A percentile compares a stretch with the other conserved stretches of the same genome.
These are phyloP conservation scores for Theileria orientalis DNA, from an alignment of 169 alveolate genomes.

Conservation along the genomic window DNA sequence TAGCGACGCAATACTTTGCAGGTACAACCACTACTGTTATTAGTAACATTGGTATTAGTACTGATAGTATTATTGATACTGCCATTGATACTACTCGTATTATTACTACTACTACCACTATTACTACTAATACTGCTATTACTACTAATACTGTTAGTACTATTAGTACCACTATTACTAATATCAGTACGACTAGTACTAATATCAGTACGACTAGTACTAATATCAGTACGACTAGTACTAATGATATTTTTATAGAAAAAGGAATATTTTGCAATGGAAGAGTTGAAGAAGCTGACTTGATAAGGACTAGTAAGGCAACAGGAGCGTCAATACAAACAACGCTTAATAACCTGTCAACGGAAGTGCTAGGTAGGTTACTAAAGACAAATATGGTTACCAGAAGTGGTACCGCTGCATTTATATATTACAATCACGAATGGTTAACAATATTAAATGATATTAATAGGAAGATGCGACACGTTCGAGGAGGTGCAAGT, in stretches of 20 bases:
- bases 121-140: no score
- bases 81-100: background rate
- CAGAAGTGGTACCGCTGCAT: background rate
- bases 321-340: slow-evolving; percentile 95
- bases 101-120: no score
- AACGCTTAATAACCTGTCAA: slow-evolving; percentile 88
- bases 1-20: slow-evolving; percentile 99
- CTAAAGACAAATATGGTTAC: background rate
- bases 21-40: slow-evolving; percentile 55
- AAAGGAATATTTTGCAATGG: slow-evolving; percentile 96
- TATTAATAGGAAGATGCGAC: slow-evolving; percentile 97
- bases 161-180: no score
- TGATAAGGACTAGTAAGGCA: slow-evolving; percentile 91
- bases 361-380: slow-evolving; percentile 81
- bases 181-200: no score
- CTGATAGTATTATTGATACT: slow-evolving; percentile 5
- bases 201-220: no score
- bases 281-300: slow-evolving; percentile 94
- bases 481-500: slow-evolving; percentile 95
- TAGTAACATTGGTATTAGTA: no score
- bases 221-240: no score
- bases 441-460: no score
- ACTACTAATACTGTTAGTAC: no score
- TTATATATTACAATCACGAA: background rate
- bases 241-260: background rate